Evolutionary conservation across 768 basidiomycete species (phyloP), one percentile per base, ranked within the genome.

Genomic region (Candolleomyces eurysporus): DNA sequence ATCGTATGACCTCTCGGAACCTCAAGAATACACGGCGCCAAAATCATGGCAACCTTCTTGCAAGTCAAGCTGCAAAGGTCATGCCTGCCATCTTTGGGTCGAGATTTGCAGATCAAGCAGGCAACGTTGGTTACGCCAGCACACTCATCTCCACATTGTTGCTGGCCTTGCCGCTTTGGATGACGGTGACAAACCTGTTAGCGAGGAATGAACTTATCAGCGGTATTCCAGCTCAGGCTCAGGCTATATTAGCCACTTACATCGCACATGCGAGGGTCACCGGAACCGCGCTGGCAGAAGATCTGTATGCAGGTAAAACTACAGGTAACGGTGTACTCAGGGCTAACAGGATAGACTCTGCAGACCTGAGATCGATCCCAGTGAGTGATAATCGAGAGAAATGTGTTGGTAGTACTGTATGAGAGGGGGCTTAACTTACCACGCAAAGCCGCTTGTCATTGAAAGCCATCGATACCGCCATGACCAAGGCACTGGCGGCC

Each of bases 51-150:
- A n/a, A 69, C 59, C 45, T 49, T 40, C 45, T 62, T 63, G 51
- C 68, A 69, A 8, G 62, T 66, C 46, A 57, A 65, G 7, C 68
- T 66, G 43, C 68, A 69, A 4, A 69, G 58, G 30, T 69, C 68
- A 42, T 71, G 70, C 3, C 64, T 59, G 43, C 67, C 65, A 21
- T 56, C 61, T 55, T 67, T 71, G 0, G 70, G 72, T 2, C 70
- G 66, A 22, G 66, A 66, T 48, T 70, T 71, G 57, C 72, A 73
- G 13, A 70, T 26, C 30, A 73, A 57, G 52, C 72, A 73, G 0
- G 72, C 69, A 2, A 67, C 2, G 45, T 65, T 71, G 1, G 72
- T 70, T 1, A 58, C 67, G 11, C 67, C 63, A 9, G 53, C 48
- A 53, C 72, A 73, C 3, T 49, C 56, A 14, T 63, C 46, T 21